Conservation (phyloP, 1,284 basidiomycete species). For the Ceratobasidium sp. region DNA sequence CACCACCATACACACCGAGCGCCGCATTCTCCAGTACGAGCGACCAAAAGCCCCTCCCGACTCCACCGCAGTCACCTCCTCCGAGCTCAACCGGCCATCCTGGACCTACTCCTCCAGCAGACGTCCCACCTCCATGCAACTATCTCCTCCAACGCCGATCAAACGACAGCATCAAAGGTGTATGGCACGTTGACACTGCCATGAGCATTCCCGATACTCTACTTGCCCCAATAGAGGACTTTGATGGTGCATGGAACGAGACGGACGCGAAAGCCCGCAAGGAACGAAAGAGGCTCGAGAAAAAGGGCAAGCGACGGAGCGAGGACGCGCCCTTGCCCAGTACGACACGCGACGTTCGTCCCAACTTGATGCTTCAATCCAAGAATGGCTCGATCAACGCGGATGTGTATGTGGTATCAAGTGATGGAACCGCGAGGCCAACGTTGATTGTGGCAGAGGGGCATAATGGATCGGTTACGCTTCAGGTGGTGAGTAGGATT, state of each 20-base stretch:
- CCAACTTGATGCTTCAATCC: constrained; percentile 20
- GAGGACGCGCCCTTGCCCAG: background rate
- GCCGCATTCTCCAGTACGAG: background rate
- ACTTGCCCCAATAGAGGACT: constrained; percentile 2
- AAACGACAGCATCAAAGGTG: constrained; percentile 20
- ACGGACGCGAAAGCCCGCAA: constrained; percentile 4
- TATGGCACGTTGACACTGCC: constrained; percentile 27
- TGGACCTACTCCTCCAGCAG: background rate
- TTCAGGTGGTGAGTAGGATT: constrained; percentile 16
- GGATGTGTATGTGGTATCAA: constrained; percentile 22
- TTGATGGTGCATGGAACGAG: constrained; percentile 32
- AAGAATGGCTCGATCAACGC: constrained; percentile 22
- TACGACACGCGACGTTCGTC: background rate
- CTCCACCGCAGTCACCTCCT: background rate
- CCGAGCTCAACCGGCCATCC: background rate
- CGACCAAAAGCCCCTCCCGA: constrained; percentile 12
- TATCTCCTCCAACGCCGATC: constrained; percentile 6
- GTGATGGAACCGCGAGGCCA: constrained; percentile 9
- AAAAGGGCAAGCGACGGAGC: constrained; percentile 26
- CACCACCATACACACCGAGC: constrained; percentile 10
- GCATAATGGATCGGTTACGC: constrained; percentile 14
- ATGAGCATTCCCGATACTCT: constrained; percentile 11
- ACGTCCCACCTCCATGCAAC: constrained; percentile 15
- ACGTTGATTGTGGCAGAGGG: constrained; percentile 11
- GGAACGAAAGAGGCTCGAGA: constrained; percentile 13